These are phyloP conservation scores for Aspergillus haitiensis DNA, from an alignment of 495 filamentous ascomycete genomes.

Conservation along the genomic window DNA sequence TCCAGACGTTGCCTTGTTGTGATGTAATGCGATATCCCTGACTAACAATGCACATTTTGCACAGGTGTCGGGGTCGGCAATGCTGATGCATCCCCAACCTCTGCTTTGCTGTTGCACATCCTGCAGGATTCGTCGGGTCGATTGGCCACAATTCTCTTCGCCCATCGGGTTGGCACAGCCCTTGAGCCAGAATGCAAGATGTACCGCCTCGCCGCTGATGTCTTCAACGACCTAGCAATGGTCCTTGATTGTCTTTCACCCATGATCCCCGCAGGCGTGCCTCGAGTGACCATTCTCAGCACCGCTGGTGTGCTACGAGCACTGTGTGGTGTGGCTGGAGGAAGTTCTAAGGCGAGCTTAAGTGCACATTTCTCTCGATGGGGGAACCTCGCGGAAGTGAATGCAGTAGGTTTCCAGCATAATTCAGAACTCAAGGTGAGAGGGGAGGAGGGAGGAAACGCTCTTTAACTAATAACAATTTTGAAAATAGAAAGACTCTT, in stretches of 20 bases:
- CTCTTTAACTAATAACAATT: constrained; percentile 11
- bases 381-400: constrained; percentile 91
- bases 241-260: constrained; percentile 86
- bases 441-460: too few relatives aligned
- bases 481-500: constrained; percentile 74
- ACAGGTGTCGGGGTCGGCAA: constrained; percentile 88
- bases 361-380: constrained; percentile 86
- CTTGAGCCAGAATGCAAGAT: constrained; percentile 93
- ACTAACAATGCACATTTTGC: neutral
- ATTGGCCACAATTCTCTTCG: constrained; percentile 88
- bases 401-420: constrained; percentile 62
- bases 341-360: constrained; percentile 84
- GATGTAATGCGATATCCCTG: neutral
- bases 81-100: constrained; percentile 78
- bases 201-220: constrained; percentile 85
- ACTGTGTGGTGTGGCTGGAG: constrained; percentile 86
- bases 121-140: constrained; percentile 82
- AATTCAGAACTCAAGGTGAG: neutral
- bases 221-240: constrained; percentile 92
- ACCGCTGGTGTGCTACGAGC: constrained; percentile 74
- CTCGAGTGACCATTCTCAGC: constrained; percentile 70
- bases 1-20: constrained; percentile 2
- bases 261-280: constrained; percentile 61
- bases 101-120: constrained; percentile 81
- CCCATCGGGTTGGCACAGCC: constrained; percentile 78